phyloP scores from a whole-genome alignment of 495 filamentous ascomycete genomes.

The Talaromyces ruber region DNA sequence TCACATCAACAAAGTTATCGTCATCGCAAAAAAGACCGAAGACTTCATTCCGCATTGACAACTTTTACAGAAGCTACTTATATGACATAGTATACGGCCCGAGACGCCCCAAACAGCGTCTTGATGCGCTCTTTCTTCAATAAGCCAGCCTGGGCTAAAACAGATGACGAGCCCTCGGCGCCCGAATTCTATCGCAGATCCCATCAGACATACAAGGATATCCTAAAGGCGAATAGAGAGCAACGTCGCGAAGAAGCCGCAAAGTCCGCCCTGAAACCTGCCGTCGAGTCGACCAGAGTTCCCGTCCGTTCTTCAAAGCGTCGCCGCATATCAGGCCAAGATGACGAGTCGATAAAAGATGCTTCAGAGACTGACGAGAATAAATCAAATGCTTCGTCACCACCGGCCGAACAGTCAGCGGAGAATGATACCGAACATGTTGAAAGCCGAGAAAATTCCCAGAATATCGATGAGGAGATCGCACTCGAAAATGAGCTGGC shows the following conservation, averaged over 20 bases:
- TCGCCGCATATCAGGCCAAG: conserved; percentile 9
- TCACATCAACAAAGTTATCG: not conserved
- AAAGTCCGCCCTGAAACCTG: conserved; percentile 6
- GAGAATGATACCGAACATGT: not conserved
- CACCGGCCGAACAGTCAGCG: not conserved
- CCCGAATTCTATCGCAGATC: conserved; percentile 60
- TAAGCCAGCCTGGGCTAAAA: conserved; percentile 49
- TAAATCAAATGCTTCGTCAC: not conserved
- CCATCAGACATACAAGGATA: conserved; percentile 51
- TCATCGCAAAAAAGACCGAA: not conserved
- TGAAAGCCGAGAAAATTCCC: not conserved
- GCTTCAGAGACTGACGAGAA: not conserved
- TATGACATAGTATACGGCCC: not conserved
- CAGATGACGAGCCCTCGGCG: conserved; percentile 28
- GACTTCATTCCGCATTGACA: not conserved
- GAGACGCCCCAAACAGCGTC: not conserved
- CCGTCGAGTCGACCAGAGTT: not conserved
- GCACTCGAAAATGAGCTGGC: not conserved
- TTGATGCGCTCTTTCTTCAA: conserved; percentile 60
- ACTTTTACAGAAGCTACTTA: not conserved
- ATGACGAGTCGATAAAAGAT: conserved; percentile 7
- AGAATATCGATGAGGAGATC: not conserved
- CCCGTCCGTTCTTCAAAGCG: conserved; percentile 4
- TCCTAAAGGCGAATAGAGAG: conserved; percentile 44
- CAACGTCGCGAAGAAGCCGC: conserved; percentile 15